Base-by-base conservation (phyloP, 495 filamentous ascomycete species). In the Talaromyces thailandensis region DNA sequence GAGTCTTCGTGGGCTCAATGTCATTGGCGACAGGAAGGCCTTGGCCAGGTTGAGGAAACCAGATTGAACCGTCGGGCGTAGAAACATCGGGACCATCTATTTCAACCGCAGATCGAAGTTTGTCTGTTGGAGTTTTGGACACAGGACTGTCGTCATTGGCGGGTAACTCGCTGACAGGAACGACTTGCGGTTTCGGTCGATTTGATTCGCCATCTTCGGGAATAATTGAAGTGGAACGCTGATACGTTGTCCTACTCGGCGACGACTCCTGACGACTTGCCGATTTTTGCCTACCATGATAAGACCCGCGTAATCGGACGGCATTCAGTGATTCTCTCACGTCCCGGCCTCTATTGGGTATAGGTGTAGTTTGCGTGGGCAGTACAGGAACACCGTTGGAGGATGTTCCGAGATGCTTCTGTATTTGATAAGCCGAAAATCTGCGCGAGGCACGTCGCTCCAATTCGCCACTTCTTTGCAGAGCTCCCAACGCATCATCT, bases 391-490 rank as follows among this genome's bases (percentile, higher is more conserved):
- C 85, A 18, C 89, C 92, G 70, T 87, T 90, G 14, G 89, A 80
- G 32, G 88, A 87, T 25, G 86, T 82, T 2, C 93, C 94, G 3
- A 97, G 81, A 63, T 96, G 91, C 67, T 96, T 97, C 24, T 90
- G 90, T 53, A 98, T 93, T 67, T 98, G 95, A 74, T 98, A 98
- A 45, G 88, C 87, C 31, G 93, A 97, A 69, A 97, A 98, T 66
- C 94, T 79, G 67, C 93, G 82, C 3, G 95, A 98, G 9, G 94
- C 95, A 66, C 94, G 84, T 65, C 94, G 83, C 68, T 98, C 93
- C n/a, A 98, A 77, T 62, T 96, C 91, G 5, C 92, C 91, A 59
- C 92, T 92, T 70, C 90, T 81, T 71, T 98, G 95, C 64, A 98
- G 73, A 50, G 92, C 92, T 43, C 90, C 91, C 56, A 98, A 79